These are phyloP conservation scores for Alnus glutinosa DNA, from an alignment of 306 rosid genomes.

Conservation along the genomic window DNA sequence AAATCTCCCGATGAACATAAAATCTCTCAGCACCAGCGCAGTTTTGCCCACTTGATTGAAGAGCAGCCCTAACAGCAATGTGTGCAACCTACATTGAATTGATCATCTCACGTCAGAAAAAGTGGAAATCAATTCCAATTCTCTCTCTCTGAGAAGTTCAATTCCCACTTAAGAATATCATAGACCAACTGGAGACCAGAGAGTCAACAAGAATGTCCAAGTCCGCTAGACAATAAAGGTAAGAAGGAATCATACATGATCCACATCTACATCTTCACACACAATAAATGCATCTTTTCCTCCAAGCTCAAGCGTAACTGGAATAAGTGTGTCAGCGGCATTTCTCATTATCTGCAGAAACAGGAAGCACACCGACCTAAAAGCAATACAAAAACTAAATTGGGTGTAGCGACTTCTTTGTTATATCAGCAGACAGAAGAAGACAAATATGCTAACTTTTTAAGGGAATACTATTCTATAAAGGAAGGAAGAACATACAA, in stretches of 20 bases:
- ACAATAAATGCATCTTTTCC: constrained; percentile 98
- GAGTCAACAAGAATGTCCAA: constrained; percentile 15
- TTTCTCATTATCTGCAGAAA: constrained; percentile 83
- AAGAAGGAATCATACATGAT: constrained; percentile 58
- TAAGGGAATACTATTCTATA: constrained; percentile 10
- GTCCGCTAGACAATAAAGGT: constrained; percentile 16
- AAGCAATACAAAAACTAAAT: constrained; percentile 24
- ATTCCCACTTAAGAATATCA: constrained; percentile 1
- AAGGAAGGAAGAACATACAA: constrained; percentile 14
- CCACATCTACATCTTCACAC: constrained; percentile 90
- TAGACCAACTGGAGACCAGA: neutral
- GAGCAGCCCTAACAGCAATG: constrained; percentile 89
- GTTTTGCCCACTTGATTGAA: constrained; percentile 97
- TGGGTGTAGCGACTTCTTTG: constrained; percentile 18
- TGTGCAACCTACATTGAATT: constrained; percentile 70
- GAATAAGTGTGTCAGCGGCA: constrained; percentile 84
- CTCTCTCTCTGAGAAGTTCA: neutral
- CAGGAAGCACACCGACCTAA: neutral
- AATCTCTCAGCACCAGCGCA: constrained; percentile 98
- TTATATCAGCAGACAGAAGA: neutral
- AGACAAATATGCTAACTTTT: neutral
- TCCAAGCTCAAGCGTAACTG: constrained; percentile 96
- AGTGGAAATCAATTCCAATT: neutral
- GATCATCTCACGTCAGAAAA: constrained; percentile 26
- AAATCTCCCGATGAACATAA: constrained; percentile 77